Percentiles rank a stretch among this genome's conserved stretches.
Conservation (phyloP, 768 basidiomycete species). For the Tricholoma hemisulphureum region DNA sequence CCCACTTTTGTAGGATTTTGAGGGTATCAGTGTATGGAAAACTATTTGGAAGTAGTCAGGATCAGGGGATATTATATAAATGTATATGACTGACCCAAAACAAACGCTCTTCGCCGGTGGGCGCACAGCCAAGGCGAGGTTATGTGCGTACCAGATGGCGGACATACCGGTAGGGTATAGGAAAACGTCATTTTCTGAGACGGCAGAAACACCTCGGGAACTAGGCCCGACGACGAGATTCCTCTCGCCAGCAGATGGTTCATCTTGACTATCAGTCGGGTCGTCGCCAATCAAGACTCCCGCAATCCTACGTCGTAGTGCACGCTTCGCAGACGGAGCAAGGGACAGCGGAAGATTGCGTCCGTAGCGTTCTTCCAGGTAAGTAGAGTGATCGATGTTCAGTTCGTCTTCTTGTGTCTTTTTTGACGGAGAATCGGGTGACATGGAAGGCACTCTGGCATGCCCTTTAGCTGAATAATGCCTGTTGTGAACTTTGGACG, state of each 20-base stretch:
- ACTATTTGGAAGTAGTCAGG: constrained; percentile 37
- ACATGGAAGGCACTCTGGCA: constrained; percentile 7
- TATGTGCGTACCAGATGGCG: constrained; percentile 91
- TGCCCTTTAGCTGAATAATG: constrained; percentile 52
- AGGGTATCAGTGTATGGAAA: constrained; percentile 96
- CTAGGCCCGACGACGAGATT: constrained; percentile 58
- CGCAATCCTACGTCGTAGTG: constrained; percentile 84
- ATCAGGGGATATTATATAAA: not conserved
- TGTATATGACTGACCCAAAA: constrained; percentile 69
- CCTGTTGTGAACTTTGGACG: constrained; percentile 49
- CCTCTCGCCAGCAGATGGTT: constrained; percentile 42
- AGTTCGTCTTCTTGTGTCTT: constrained; percentile 42
- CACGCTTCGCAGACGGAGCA: constrained; percentile 79
- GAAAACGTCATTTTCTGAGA: constrained; percentile 86
- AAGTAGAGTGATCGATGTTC: constrained; percentile 62
- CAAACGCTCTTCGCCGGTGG: constrained; percentile 81
- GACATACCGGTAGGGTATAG: constrained; percentile 88
- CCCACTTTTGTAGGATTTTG: constrained; percentile 94
- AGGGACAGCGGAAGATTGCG: constrained; percentile 78
- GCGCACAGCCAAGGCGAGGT: constrained; percentile 54
- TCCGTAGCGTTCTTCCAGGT: constrained; percentile 94
- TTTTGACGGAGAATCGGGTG: constrained; percentile 8
- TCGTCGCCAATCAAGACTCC: constrained; percentile 74
- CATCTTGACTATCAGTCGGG: constrained; percentile 33
- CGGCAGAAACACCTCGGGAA: constrained; percentile 61